Base-by-base conservation (phyloP, 164 flowering plant genomes). In the Macadamia tetraphylla region DNA sequence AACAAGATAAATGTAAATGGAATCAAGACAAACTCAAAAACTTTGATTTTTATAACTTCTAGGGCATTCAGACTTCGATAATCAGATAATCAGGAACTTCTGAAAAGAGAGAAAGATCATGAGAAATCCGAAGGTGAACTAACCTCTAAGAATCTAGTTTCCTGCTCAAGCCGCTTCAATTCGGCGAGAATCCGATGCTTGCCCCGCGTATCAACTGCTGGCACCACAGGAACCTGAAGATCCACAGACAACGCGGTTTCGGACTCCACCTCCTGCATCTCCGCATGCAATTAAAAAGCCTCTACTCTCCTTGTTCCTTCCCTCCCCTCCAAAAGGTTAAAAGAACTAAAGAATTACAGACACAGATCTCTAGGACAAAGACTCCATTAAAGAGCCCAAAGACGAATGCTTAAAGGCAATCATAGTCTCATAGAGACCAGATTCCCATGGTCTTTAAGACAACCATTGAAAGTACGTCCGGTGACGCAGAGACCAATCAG, bases 151-250 rank as follows among this genome's bases (percentile, higher is more conserved):
- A 67, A 76, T 44, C 64, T 72, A 32, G 77, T 31, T 68, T 85
- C 88, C 66, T 81, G 88, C 60, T 84, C 88, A 14, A 82, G 75
- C 17, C 83, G 88, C 71, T 81, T 82, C 51, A 82, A 73, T 63
- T 82, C 83, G 0, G 88, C 88, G 10, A 78, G 71, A 70, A 85
- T 72, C 74, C 86, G 79, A 72, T 82, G 84, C 77, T 78, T 85
- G 18, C 86, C 88, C 46, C 83, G 60, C 49, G 74, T 69, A 69
- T 84, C 86, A 29, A 64, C 29, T 3, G 60, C 62, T 40, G 62
- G 57, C 6, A 65, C 65, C 6, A 65, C 58, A 62, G 77, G 52
- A 29, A 35, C 63, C 60, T 73, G 75, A 7, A 51, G 74, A 14
- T 68, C 71, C 6, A 57, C 60, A 56, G 75, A 69, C 58, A 79